Percentiles rank a stretch among this genome's conserved stretches.
Evolutionary conservation across 345 rosid genomes (phyloP).

Genomic region (Heritiera littoralis): DNA sequence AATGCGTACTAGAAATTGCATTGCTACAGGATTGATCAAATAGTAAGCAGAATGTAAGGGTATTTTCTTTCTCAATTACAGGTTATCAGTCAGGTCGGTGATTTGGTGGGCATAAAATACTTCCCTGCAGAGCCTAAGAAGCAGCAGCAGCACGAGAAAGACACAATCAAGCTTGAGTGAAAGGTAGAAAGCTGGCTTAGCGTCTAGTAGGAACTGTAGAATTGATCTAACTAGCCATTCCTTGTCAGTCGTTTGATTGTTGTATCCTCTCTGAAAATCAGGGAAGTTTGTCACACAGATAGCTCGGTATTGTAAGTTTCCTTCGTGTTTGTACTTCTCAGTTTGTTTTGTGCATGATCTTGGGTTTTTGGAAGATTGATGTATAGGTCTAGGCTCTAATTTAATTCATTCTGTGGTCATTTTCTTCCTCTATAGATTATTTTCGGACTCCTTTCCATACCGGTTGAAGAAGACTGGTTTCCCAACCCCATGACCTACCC

Average conservation of each 20-base stretch:
- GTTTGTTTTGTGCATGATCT: not conserved
- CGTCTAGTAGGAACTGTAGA: not conserved
- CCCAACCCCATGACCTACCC: not conserved
- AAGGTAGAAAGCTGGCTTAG: not conserved
- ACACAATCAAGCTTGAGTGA: slow-evolving; percentile 34
- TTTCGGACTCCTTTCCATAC: not conserved
- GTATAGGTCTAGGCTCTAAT: not conserved
- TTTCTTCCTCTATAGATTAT: not conserved
- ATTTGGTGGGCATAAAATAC: slow-evolving; percentile 68
- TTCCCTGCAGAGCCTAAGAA: slow-evolving; percentile 63
- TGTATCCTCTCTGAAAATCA: not conserved
- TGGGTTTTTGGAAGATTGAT: not conserved
- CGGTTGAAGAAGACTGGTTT: not conserved
- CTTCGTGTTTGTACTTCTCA: not conserved
- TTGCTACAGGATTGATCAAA: not conserved
- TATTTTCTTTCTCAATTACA: slow-evolving; percentile 19
- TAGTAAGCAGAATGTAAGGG: not conserved
- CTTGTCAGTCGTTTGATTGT: not conserved
- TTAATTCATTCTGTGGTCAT: not conserved
- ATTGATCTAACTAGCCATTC: not conserved
- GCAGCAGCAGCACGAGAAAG: slow-evolving; percentile 31
- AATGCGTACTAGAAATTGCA: not conserved
- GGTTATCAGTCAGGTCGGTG: slow-evolving; percentile 69
- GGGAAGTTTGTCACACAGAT: not conserved
- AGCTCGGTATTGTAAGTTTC: not conserved